phyloP scores from a whole-genome alignment of 148 eudicot genomes.

The Arctostaphylos glauca region DNA sequence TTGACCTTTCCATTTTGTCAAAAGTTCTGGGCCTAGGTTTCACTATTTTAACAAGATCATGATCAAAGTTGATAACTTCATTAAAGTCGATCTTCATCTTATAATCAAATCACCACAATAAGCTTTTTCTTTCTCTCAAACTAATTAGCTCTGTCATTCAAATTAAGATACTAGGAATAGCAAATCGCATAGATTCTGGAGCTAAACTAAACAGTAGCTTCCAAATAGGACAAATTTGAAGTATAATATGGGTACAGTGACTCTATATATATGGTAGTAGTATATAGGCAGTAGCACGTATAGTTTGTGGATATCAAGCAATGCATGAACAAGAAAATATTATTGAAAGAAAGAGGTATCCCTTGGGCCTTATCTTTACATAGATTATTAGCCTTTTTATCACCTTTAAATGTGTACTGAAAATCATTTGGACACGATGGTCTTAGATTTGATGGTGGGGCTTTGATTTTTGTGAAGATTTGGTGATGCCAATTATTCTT shows the following conservation, averaged over 20 bases:
- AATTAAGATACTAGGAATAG: not conserved
- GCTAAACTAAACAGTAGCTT: not conserved
- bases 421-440: not conserved
- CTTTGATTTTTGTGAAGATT: not conserved
- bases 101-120: not conserved
- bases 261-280: too few species aligned
- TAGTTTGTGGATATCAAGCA: not conserved
- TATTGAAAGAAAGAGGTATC: not conserved
- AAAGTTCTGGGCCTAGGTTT: constrained; percentile 15
- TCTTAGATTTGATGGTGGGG: not conserved
- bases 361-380: not conserved
- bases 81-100: not conserved
- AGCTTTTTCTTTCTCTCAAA: too few species aligned
- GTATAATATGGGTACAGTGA: not conserved
- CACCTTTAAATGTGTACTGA: not conserved
- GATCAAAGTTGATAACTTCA: not conserved
- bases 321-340: not conserved
- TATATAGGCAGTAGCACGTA: too few species aligned
- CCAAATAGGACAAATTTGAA: too few species aligned
- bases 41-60: not conserved
- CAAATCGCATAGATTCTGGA: not conserved
- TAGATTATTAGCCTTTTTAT: not conserved
- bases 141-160: not conserved
- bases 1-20: not conserved
- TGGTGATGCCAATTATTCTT: not conserved